Evolutionary conservation across 108 stramenopile genomes (phyloP).

Genomic region (Skeletonema marinoi): DNA sequence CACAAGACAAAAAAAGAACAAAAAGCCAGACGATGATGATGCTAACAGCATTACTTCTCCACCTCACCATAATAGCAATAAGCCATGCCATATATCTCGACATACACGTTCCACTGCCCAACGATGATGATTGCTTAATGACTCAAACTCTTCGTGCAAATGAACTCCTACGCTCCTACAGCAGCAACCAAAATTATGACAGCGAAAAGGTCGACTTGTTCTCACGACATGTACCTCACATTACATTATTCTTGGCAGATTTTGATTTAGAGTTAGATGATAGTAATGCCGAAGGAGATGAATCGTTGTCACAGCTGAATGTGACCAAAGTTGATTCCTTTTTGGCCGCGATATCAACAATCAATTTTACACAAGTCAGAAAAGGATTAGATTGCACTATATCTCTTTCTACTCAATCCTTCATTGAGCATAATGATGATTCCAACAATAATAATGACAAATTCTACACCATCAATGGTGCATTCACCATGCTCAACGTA

Average conservation of each 20-base stretch:
- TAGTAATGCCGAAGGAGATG: not conserved
- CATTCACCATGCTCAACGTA: constrained; percentile 47
- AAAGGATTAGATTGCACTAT: not conserved
- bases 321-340: constrained; percentile 31
- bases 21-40: not conserved
- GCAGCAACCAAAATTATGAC: not conserved
- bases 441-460: not conserved
- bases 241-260: constrained; percentile 50
- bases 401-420: not conserved
- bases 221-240: constrained; percentile 35
- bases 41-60: not conserved
- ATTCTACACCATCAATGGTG: constrained; percentile 21
- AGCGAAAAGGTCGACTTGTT: constrained; percentile 36
- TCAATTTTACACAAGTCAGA: constrained; percentile 15
- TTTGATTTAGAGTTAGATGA: constrained; percentile 40
- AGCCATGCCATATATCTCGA: constrained; percentile 22
- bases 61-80: not conserved
- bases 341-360: constrained; percentile 17
- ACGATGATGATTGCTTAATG: constrained; percentile 19
- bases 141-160: constrained; percentile 35
- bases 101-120: constrained; percentile 32
- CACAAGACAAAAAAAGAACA: too few relatives aligned
- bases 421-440: not conserved
- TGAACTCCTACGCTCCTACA: constrained; percentile 12
- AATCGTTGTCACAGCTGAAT: constrained; percentile 2